phyloP scores from a whole-genome alignment of 23 red algal genomes.

The Gracilaria gracilis region DNA sequence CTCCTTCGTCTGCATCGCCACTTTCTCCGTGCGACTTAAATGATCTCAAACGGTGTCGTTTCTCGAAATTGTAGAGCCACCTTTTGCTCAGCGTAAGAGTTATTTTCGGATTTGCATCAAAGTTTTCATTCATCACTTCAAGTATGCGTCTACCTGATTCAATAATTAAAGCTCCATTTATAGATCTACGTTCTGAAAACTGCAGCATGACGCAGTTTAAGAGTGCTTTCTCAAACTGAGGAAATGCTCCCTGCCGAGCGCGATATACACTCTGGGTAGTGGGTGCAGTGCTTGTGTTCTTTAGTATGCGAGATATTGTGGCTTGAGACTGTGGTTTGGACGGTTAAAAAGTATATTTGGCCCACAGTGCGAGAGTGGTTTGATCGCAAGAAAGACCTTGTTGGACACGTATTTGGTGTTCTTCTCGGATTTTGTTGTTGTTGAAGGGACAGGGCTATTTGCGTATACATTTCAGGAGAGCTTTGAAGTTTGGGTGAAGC shows the following conservation, averaged over 20 bases:
- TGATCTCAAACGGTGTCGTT: neutral
- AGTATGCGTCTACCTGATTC: neutral
- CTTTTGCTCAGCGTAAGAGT: neutral
- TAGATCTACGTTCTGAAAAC: neutral
- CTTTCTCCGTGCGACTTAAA: neutral
- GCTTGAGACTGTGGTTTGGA: too few relatives aligned
- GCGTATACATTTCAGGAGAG: too few relatives aligned
- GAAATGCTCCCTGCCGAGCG: neutral
- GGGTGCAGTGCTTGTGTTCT: neutral
- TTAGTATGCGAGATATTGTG: neutral
- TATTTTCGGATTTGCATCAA: neutral
- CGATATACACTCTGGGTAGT: neutral
- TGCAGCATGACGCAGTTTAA: neutral
- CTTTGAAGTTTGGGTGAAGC: too few relatives aligned
- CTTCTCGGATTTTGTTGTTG: too few relatives aligned
- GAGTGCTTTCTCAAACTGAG: neutral
- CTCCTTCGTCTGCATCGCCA: constrained; percentile 1
- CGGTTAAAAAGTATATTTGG: too few relatives aligned
- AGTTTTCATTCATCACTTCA: neutral
- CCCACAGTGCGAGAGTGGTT: too few relatives aligned
- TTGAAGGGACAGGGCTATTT: too few relatives aligned
- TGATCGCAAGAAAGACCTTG: too few relatives aligned
- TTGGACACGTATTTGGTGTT: too few relatives aligned
- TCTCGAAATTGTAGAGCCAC: constrained; percentile 1
- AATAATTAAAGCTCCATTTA: neutral